These are phyloP conservation scores for Linaria vulgaris DNA, from an alignment of 257 asterid species.

Conservation along the genomic window DNA sequence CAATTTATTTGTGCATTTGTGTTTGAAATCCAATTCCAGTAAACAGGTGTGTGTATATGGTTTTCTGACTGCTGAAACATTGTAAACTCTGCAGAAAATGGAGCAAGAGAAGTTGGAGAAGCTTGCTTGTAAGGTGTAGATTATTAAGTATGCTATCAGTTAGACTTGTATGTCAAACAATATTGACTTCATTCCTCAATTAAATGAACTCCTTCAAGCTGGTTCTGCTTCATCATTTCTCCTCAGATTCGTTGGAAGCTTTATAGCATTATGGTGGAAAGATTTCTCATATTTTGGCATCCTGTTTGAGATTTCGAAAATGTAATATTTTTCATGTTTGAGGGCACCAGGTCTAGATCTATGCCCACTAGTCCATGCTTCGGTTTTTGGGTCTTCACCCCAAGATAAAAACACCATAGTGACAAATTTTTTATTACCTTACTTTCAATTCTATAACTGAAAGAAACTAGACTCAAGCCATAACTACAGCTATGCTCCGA, in stretches of 20 bases:
- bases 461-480: too few species aligned
- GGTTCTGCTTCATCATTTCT: neutral
- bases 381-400: too few species aligned
- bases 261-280: neutral
- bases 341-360: too few species aligned
- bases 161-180: neutral
- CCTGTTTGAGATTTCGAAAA: too few species aligned
- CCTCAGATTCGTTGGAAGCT: neutral
- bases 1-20: too few species aligned
- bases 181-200: neutral
- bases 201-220: neutral
- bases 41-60: neutral
- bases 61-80: constrained; percentile 24
- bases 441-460: too few species aligned
- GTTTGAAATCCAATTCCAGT: too few species aligned
- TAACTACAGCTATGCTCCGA: too few species aligned
- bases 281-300: neutral
- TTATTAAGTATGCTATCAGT: neutral
- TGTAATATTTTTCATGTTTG: too few species aligned
- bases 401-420: too few species aligned
- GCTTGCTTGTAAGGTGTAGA: constrained; percentile 77
- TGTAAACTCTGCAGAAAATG: constrained; percentile 50
- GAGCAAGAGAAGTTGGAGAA: constrained; percentile 84
- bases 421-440: neutral
- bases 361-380: too few species aligned